Evolutionary conservation across 768 basidiomycete genomes (phyloP).

Genomic region (Tylopilus subfusipes): DNA sequence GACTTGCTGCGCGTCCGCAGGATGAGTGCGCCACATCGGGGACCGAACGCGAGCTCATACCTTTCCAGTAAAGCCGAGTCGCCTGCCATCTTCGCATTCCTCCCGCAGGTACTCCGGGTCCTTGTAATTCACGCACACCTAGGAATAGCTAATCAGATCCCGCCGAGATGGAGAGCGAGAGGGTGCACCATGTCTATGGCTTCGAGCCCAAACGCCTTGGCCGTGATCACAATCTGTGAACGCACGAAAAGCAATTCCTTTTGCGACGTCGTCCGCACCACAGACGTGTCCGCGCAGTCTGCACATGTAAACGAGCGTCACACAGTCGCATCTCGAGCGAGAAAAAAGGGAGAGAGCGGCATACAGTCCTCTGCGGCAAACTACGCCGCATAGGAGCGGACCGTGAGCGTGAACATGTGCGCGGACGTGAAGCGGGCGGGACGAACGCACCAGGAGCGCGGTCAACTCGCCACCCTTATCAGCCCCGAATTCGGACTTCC

Average conservation of each 20-base stretch:
- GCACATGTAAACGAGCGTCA: not conserved
- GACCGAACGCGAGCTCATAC: slow-evolving; percentile 34
- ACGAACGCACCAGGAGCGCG: slow-evolving; percentile 51
- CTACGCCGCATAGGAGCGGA: slow-evolving; percentile 35
- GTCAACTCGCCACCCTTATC: slow-evolving; percentile 51
- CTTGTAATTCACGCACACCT: slow-evolving; percentile 90
- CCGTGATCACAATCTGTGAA: slow-evolving; percentile 74
- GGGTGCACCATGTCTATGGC: slow-evolving; percentile 85
- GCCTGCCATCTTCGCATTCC: slow-evolving; percentile 76
- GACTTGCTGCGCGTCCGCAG: slow-evolving; percentile 63
- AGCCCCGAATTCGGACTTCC: slow-evolving; percentile 49
- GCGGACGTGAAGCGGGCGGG: not conserved
- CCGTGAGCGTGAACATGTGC: not conserved
- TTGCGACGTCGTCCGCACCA: slow-evolving; percentile 71
- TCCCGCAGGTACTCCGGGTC: slow-evolving; percentile 60
- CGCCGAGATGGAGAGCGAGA: not conserved
- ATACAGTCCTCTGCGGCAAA: slow-evolving; percentile 95
- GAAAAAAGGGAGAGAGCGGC: slow-evolving; percentile 19
- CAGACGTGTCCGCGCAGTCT: slow-evolving; percentile 90
- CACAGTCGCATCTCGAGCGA: not conserved
- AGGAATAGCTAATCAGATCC: not conserved
- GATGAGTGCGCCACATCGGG: not conserved
- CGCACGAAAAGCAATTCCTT: slow-evolving; percentile 80
- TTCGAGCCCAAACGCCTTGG: slow-evolving; percentile 78
- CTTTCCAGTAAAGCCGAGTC: slow-evolving; percentile 91